Evolutionary conservation across 345 rosid species (phyloP), one percentile per base, ranked within the genome.

Genomic region (Eutrema heterophyllum): DNA sequence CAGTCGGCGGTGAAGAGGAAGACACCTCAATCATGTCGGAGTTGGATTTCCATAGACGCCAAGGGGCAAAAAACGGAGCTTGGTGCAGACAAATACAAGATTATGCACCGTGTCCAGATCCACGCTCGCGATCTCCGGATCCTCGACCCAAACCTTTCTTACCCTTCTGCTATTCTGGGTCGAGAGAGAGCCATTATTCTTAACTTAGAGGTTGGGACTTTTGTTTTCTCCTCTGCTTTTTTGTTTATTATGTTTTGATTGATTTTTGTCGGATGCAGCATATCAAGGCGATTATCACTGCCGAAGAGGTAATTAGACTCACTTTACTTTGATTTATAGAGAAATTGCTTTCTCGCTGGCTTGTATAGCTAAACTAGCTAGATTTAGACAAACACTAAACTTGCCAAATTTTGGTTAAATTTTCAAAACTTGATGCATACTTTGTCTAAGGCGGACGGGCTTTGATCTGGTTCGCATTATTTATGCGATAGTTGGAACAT

Each of bases 61-160:
- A 38, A 78, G 0, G 98, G 97, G 2, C 66, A 84, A 18, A 75
- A 83, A 11, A 87, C 90, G 49, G 73, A 83, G 56, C 85, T 89
- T 57, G 98, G 91, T 56, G 89, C 81, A 24, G 98, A 94, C 81
- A 94, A 91, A 53, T 83, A 91, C 50, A 86, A 84, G 11, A 89
- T 94, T 83, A 88, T 94, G 97, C 93, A 91, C 74, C 94, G 96
- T 48, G 97, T 87, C 11, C 91, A 91, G 80, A 91, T 94, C 80
- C 97, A 91, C 79, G 95, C 97, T 27, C 98, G 97, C 26, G 98
- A 94, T 79, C 94, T 94, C 38, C 87, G 97, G 52, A 91, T 91
- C 71, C 89, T 94, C 24, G 98, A 91, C 65, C 97, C 97, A 2
- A 79, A 88, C 57, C 77, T 87, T 52, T 87, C 88, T 9, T 91